Conservation (phyloP, 225 moss, liverwort and hornwort genomes). For the Thuidium tamariscinum region DNA sequence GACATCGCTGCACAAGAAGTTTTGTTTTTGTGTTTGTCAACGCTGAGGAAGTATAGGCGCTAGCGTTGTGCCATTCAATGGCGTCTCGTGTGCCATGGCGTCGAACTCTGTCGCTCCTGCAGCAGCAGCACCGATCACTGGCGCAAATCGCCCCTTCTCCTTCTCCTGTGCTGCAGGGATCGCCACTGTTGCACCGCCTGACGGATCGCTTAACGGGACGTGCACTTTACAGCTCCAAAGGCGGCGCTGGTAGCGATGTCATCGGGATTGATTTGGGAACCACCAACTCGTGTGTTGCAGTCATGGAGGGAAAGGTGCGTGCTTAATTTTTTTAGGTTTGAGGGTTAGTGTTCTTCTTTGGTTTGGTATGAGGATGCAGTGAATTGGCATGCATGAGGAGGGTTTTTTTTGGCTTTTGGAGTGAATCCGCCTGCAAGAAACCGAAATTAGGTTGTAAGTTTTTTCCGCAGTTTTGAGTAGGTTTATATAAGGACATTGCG, state of each 20-base stretch:
- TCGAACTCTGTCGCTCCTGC: slow-evolving; percentile 15
- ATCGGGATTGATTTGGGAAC: slow-evolving; percentile 58
- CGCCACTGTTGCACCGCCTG: slow-evolving; percentile 15
- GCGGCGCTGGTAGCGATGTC: slow-evolving; percentile 45
- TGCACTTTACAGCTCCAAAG: slow-evolving; percentile 31
- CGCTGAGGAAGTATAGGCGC: background rate
- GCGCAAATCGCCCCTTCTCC: background rate
- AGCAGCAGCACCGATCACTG: slow-evolving; percentile 12
- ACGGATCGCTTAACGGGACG: slow-evolving; percentile 12
- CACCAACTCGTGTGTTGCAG: slow-evolving; percentile 46
- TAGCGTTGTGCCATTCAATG: background rate
- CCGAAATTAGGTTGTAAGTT: background rate
- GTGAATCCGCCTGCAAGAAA: background rate
- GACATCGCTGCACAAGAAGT: background rate
- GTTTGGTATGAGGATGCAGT: background rate
- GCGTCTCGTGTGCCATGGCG: slow-evolving; percentile 39
- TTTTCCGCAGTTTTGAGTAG: background rate
- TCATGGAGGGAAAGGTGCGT: slow-evolving; percentile 50
- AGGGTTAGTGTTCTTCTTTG: background rate
- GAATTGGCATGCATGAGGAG: background rate
- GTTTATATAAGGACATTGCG: background rate
- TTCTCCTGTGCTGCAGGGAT: background rate
- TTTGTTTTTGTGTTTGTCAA: background rate
- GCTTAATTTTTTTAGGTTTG: background rate
- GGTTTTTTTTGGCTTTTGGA: background rate